Evolutionary conservation across 2,329 filamentous ascomycete species (phyloP), one percentile per base, ranked within the genome.

Genomic region (Graphiopsis chlorocephala): DNA sequence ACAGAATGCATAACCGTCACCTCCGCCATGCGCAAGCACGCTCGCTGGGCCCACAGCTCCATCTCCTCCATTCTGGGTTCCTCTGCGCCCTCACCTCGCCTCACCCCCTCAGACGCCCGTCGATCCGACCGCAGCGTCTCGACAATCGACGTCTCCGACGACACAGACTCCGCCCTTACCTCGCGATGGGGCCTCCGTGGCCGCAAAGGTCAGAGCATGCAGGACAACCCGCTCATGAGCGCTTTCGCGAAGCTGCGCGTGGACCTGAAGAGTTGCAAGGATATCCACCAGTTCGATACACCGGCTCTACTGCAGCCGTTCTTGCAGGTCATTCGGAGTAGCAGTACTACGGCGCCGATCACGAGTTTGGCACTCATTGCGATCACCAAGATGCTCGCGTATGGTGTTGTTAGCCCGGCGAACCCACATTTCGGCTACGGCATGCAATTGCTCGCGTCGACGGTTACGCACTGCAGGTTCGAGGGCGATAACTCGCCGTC

Each of bases 1-100:
- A 97, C 94, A 79, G 95, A 99, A 88, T 99, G 95, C 79, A 98
- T 98, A 76, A 94, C 93, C 53, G 94, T 99, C 80, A 98, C 95
- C 15, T 97, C 94, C 68, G 93, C 93, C 67, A 97, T 99, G 86
- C 93, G 96, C 74, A 99, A 99, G 81, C 90, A 97, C 85, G 91
- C 93, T 69, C 90, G 95, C 69, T 98, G 94, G 84, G 92, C 93
- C 56, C 93, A 98, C 77, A 97, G 93, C 14, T 97, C 93, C 5
- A 95, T 99, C 52, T 93, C 95, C 42, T 94, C 94, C 61, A 99
- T 99, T 67, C 84, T 99, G 33, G 95, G 95, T 56, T 55, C 35
- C 42, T 53, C 26, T 23, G 65, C 66, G 7, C 63, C 65, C 63
- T 50, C 62, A 26, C 64, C 64, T 45, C 68, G 66, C 47, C 52